Base-by-base conservation (phyloP, 192 early-diverging fungal species). In the Entrophospora sp. region DNA sequence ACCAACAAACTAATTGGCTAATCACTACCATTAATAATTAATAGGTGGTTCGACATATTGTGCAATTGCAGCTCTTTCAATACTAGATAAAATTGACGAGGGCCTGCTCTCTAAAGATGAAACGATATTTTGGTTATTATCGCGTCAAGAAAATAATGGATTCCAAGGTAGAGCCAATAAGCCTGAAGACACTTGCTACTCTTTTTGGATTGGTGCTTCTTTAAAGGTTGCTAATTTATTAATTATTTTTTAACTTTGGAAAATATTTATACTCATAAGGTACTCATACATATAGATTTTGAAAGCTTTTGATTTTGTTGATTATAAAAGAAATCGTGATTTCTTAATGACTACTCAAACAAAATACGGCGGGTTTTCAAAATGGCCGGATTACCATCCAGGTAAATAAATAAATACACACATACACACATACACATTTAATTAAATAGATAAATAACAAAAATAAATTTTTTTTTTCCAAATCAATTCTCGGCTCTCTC, bases 101-200 rank as follows among this genome's bases (percentile, higher is more conserved):
- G 83, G 82, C 25, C 66, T 87, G 14, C 59, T 79, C 2, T 77
- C 83, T 67, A 78, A 73, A 64, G 71, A 78, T 57, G 69, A 77
- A 30, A 73, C 79, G 32, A 72, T 87, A 31, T 66, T 73, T 34
- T 98, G 97, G 97, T 79, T 89, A 35, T 51, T 98, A 48, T 69
- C 72, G 20, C 77, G 90, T n/a, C 94, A 95, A 68, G 66, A 69
- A 36, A 77, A n/a, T n/a, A n/a, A 71, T 25, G 97, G 97, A 5
- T 99, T 95, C 76, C 89, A 94, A 67, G 97, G 97, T 4, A 72
- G 97, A 37, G 73, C 79, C 9, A 90, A 91, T 69, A 99, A 99
- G 72, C 72, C 77, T 3, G 75, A 84, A 22, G 97, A 99, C 68
- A 91, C 90, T 12, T 99, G 97, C 73, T 99, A 99, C 73, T 89